Base-by-base conservation (phyloP, 2,329 filamentous ascomycete genomes). In the Claviceps purpurea region DNA sequence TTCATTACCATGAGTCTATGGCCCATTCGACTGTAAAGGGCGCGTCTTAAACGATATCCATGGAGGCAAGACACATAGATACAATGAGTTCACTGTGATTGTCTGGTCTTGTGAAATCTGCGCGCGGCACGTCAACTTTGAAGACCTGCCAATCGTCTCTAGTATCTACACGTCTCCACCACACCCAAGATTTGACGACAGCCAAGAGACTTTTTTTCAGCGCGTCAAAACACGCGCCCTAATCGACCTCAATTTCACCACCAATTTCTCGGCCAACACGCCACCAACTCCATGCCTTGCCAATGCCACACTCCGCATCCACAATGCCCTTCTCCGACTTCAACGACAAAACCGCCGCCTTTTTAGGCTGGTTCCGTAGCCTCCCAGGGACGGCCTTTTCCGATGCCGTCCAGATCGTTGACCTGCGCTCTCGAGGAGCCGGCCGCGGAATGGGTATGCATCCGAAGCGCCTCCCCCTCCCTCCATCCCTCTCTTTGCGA, bases 351-450 rank as follows among this genome's bases (percentile, higher is more conserved):
- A 75, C 76, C 0, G 60, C 66, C 37, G 64, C 60, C 2, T 81
- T 81, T 57, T 57, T 79, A 34, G 56, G 63, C 16, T 82, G 78
- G 78, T 81, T 81, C 64, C 72, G 67, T 51, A 60, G 67, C 5
- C 66, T 73, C 52, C 71, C 75, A 0, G 76, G 75, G 18, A 72
- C 77, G 3, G 74, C 70, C 4, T 79, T 82, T 50, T 77, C 78
- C 52, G 60, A 70, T 2, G 66, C 72, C 26, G 75, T 81, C 47
- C 63, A 71, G 55, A 74, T 81, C 47, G 68, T 67, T 24, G 78
- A 82, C 58, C 62, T 81, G 50, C 68, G 78, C 24, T 61, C 58
- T n/a, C 66, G 68, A 10, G 68, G 70, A 46, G 75, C 76, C 2
- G 78, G 78, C 1, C 70, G 78, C 50, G 78, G 78, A 48, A 78